Evolutionary conservation across 2,329 filamentous ascomycete genomes (phyloP).

Genomic region (Thielaviopsis euricoi): DNA sequence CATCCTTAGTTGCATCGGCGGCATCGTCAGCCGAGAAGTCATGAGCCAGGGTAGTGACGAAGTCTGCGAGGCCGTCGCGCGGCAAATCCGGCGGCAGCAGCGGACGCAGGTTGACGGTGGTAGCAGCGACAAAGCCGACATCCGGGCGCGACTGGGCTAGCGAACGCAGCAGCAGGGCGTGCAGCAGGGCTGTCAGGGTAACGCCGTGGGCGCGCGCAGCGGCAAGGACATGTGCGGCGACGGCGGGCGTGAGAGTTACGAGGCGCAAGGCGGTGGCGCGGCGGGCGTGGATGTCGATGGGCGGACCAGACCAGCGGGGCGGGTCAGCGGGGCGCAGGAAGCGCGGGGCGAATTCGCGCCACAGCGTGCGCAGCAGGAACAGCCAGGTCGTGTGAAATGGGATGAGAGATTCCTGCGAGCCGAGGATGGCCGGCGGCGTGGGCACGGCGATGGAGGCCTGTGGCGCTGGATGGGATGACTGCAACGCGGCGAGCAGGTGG

Average conservation of each 20-base stretch:
- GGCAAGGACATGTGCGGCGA: conserved; percentile 20
- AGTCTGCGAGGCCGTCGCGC: conserved; percentile 22
- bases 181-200: conserved; percentile 33
- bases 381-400: conserved; percentile 22
- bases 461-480: conserved; percentile 10
- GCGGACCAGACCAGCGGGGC: conserved; percentile 23
- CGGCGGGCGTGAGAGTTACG: conserved; percentile 20
- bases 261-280: conserved; percentile 22
- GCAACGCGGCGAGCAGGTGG: conserved; percentile 27
- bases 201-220: conserved; percentile 24
- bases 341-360: conserved; percentile 23
- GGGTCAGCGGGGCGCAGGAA: conserved; percentile 20
- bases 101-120: conserved; percentile 29
- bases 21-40: conserved; percentile 16
- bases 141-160: conserved; percentile 18
- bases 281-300: conserved; percentile 21
- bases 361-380: conserved; percentile 26
- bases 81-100: conserved; percentile 15
- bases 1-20: not conserved
- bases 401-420: conserved; percentile 25
- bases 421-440: conserved; percentile 20
- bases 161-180: conserved; percentile 27
- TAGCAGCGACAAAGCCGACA: conserved; percentile 22
- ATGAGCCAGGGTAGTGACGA: conserved; percentile 23
- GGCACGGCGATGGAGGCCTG: conserved; percentile 15